phyloP scores from a whole-genome alignment of 2,329 filamentous ascomycete species.

The Penicillium sp. region DNA sequence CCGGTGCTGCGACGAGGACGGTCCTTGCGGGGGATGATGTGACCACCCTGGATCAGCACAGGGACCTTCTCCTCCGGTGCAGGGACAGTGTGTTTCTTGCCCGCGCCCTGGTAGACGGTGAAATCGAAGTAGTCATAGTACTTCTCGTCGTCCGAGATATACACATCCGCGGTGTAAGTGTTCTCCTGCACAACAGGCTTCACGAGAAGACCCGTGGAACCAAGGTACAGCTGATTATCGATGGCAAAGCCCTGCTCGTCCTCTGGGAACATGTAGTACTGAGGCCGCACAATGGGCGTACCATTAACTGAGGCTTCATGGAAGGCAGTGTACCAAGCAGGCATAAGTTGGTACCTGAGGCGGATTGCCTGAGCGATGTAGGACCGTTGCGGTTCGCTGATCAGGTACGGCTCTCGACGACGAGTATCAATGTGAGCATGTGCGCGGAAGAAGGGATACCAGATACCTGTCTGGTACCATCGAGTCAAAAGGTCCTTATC shows the following conservation, averaged over 20 bases:
- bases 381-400: constrained; percentile 76
- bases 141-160: constrained; percentile 80
- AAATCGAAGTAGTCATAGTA: constrained; percentile 98
- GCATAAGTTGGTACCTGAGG: constrained; percentile 83
- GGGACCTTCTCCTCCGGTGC: constrained; percentile 85
- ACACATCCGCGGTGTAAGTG: constrained; percentile 70
- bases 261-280: constrained; percentile 86
- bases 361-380: constrained; percentile 87
- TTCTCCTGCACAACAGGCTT: constrained; percentile 85
- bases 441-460: constrained; percentile 97
- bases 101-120: constrained; percentile 68
- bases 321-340: constrained; percentile 96
- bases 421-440: constrained; percentile 97
- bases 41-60: constrained; percentile 86
- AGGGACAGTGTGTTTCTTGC: constrained; percentile 65
- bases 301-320: constrained; percentile 80
- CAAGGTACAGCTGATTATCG: constrained; percentile 92
- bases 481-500: constrained; percentile 85
- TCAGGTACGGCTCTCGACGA: constrained; percentile 86
- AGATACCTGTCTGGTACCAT: constrained; percentile 96
- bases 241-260: constrained; percentile 85
- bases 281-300: constrained; percentile 82
- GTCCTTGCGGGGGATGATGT: constrained; percentile 88
- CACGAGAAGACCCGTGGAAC: constrained; percentile 80
- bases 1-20: constrained; percentile 78